A percentile compares a stretch with the other conserved stretches of the same genome.
phyloP scores from a whole-genome alignment of 495 filamentous ascomycete genomes.

The Tuber umbilicatum region DNA sequence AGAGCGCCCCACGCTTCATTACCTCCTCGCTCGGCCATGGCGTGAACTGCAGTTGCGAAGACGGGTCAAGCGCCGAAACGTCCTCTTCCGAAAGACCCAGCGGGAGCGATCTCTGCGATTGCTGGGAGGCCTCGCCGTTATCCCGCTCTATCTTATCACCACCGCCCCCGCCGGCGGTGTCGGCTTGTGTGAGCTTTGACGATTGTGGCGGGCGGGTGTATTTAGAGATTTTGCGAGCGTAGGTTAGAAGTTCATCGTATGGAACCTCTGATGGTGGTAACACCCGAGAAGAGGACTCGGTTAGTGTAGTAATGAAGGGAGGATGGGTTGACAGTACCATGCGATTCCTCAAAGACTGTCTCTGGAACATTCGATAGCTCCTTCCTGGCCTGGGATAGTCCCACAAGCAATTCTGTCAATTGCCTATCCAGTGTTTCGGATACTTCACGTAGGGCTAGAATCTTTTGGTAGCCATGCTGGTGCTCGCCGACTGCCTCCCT shows the following conservation, averaged over 20 bases:
- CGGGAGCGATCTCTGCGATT: conserved; percentile 16
- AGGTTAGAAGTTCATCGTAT: conserved; percentile 61
- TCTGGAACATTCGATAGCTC: conserved; percentile 57
- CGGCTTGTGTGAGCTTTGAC: conserved; percentile 42
- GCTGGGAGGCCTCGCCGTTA: conserved; percentile 30
- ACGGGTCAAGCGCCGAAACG: conserved; percentile 48
- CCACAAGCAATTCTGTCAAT: conserved; percentile 54
- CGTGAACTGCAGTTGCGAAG: conserved; percentile 49
- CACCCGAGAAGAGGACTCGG: conserved; percentile 30
- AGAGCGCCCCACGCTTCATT: conserved; percentile 59
- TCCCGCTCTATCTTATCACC: conserved; percentile 29
- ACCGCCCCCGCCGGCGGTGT: conserved; percentile 38
- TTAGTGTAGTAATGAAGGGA: conserved; percentile 20
- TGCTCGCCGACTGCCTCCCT: conserved; percentile 54
- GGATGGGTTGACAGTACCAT: conserved; percentile 15
- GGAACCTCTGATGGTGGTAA: conserved; percentile 46
- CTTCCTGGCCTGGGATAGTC: conserved; percentile 59
- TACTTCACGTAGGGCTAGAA: conserved; percentile 56
- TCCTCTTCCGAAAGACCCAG: conserved; percentile 39
- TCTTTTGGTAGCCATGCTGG: conserved; percentile 60
- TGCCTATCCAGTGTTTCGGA: conserved; percentile 56
- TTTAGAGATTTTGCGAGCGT: conserved; percentile 65
- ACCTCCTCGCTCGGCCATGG: conserved; percentile 64
- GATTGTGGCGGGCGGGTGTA: conserved; percentile 64
- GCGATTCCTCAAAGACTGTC: conserved; percentile 47